Conservation (phyloP, 176 grass and related monocot species). For the Saccharum spontaneum region DNA sequence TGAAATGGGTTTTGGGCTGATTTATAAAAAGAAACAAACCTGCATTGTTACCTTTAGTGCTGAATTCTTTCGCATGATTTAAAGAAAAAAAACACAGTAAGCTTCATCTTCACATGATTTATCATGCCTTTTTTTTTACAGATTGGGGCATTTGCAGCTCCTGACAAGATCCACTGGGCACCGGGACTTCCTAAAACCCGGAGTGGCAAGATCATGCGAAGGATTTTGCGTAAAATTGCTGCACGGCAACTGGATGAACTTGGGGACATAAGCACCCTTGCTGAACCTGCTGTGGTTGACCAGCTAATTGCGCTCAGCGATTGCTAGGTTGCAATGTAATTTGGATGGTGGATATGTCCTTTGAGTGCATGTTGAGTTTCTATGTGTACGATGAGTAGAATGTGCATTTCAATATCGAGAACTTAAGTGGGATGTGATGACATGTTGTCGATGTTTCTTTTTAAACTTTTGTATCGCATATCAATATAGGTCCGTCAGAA, state of each 20-base stretch:
- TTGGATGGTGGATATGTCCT: neutral
- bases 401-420: slow-evolving; percentile 20
- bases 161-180: slow-evolving; percentile 98
- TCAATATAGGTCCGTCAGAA: slow-evolving; percentile 22
- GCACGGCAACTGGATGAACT: slow-evolving; percentile 82
- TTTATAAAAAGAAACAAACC: neutral
- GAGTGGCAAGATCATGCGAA: slow-evolving; percentile 98
- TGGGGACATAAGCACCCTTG: slow-evolving; percentile 92
- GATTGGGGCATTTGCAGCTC: slow-evolving; percentile 98
- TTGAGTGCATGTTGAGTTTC: neutral
- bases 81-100: neutral
- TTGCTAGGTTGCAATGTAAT: slow-evolving; percentile 33
- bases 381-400: slow-evolving; percentile 15
- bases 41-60: neutral
- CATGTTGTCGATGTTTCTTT: neutral
- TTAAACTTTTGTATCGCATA: slow-evolving; percentile 25
- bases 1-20: neutral
- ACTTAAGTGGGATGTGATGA: slow-evolving; percentile 6
- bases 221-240: slow-evolving; percentile 91
- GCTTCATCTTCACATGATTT: slow-evolving; percentile 17
- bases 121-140: slow-evolving; percentile 27
- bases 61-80: neutral
- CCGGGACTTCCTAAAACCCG: slow-evolving; percentile 92
- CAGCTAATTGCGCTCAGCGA: slow-evolving; percentile 79
- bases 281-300: slow-evolving; percentile 81